A percentile compares a stretch with the other conserved stretches of the same genome.
These are phyloP conservation scores for Plasmodium vivax DNA, from an alignment of 169 alveolate genomes.

Conservation along the genomic window DNA sequence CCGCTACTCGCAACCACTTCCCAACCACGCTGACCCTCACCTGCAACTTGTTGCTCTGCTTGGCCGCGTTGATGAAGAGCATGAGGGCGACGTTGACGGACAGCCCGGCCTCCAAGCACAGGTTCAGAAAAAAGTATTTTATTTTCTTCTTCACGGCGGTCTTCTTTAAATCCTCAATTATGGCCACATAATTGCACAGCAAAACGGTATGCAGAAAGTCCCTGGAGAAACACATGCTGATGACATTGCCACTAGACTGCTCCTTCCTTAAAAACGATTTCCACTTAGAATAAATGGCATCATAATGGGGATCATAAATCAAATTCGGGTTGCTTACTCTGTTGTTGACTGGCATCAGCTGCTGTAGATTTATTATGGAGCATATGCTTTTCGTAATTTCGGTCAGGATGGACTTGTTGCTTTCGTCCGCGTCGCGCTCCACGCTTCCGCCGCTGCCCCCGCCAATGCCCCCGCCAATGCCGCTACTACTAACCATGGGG, in stretches of 20 bases:
- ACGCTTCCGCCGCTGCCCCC: not conserved
- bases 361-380: slow-evolving; percentile 56
- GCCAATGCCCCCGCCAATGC: not conserved
- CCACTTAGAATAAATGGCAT: slow-evolving; percentile 51
- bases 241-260: slow-evolving; percentile 69
- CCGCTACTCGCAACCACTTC: no score
- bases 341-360: slow-evolving; percentile 8
- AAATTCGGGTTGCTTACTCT: slow-evolving; percentile 34
- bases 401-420: slow-evolving; percentile 13
- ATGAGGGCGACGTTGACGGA: slow-evolving; percentile 40
- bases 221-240: slow-evolving; percentile 58
- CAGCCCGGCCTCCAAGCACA: slow-evolving; percentile 51
- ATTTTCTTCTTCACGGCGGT: slow-evolving; percentile 66
- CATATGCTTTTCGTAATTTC: slow-evolving; percentile 69
- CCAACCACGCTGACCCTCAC: not conserved
- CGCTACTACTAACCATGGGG: not conserved
- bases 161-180: slow-evolving; percentile 62
- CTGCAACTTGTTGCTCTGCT: slow-evolving; percentile 55
- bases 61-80: slow-evolving; percentile 49
- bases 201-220: slow-evolving; percentile 40
- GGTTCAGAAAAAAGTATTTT: slow-evolving; percentile 45
- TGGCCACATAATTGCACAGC: slow-evolving; percentile 48
- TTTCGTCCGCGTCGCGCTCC: not conserved
- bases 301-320: slow-evolving; percentile 64
- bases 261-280: slow-evolving; percentile 51